Conservation (phyloP, 805 yeast genomes). For the Maudiozyma saulgeensis region DNA sequence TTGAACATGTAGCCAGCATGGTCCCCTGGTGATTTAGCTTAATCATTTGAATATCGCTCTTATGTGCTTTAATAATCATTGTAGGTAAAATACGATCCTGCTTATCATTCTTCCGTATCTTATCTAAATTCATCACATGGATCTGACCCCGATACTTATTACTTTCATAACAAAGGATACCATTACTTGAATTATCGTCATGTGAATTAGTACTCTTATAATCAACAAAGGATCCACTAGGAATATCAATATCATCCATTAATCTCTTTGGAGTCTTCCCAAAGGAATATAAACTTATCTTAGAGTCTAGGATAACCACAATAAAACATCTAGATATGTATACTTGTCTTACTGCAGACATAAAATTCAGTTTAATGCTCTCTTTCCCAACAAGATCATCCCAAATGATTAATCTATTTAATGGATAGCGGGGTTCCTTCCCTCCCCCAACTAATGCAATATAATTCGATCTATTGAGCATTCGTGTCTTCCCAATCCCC, state of each 20-base stretch:
- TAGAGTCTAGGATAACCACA: slow-evolving; percentile 58
- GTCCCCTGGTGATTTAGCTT: slow-evolving; percentile 67
- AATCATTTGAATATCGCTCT: slow-evolving; percentile 59
- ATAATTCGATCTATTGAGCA: slow-evolving; percentile 88
- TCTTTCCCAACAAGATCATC: slow-evolving; percentile 77
- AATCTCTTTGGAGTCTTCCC: slow-evolving; percentile 67
- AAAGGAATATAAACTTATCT: slow-evolving; percentile 69
- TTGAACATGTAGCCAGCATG: slow-evolving; percentile 79
- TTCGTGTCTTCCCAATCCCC: slow-evolving; percentile 69
- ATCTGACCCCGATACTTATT: slow-evolving; percentile 21
- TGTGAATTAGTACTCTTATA: slow-evolving; percentile 10
- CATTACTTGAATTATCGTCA: slow-evolving; percentile 4
- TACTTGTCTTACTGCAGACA: slow-evolving; percentile 65
- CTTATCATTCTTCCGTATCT: slow-evolving; percentile 7
- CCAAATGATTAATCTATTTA: slow-evolving; percentile 79
- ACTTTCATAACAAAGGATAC: slow-evolving; percentile 7
- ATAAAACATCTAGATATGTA: slow-evolving; percentile 67
- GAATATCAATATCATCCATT: slow-evolving; percentile 17
- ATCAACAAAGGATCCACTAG: slow-evolving; percentile 16
- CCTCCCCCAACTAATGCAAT: slow-evolving; percentile 90
- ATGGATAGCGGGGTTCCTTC: slow-evolving; percentile 62
- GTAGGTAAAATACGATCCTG: slow-evolving; percentile 18
- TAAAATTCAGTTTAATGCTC: slow-evolving; percentile 65
- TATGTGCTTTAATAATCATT: slow-evolving; percentile 73
- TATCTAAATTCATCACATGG: slow-evolving; percentile 19